Evolutionary conservation across 352 stramenopile genomes (phyloP), one percentile per base, ranked within the genome.

Genomic region (Pilasporangium apinafurcum): DNA sequence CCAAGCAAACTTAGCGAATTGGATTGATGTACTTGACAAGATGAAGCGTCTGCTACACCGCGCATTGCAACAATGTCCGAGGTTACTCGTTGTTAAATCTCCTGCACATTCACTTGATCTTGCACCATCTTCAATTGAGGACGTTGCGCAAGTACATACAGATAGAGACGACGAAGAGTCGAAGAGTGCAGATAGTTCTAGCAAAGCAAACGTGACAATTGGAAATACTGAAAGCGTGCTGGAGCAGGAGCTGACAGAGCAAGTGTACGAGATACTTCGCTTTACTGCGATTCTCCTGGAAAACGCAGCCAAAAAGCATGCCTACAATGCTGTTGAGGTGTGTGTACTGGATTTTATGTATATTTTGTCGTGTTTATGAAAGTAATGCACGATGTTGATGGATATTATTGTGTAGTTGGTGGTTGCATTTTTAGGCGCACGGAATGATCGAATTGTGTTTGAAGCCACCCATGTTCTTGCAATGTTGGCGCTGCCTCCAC

Each of bases 251-350:
- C 8, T 65, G 28, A 80, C 69, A 0, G 72, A 81, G 24, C 63
- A 70, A 39, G 65, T 89, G 37, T 77, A 70, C 48, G 70, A 92
- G 45, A 58, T 81, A 17, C 46, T 94, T 50, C 80, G 80, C 3
- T 90, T 92, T 45, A 72, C 62, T 4, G 75, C 73, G 12, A 72
- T 87, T 30, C 44, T 94, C 33, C 66, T 92, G 28, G 78, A 91
- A 27, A 94, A 94, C 44, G 62, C 83, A 2, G 62, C 66, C 5
- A 86, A 89, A 53, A 94, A 94, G 51, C 70, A 82, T 21, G 44
- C 76, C 20, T 94, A 83, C 48, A 62, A 65, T 45, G 86, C 75
- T 4, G 42, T 67, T 12, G 73, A 89, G 48, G 54, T 79, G 37
- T 9, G 60, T 36, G n/a, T n/a, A n/a, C n/a, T n/a, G 10, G 16